A percentile compares a stretch with the other conserved stretches of the same genome.
These are phyloP conservation scores for Flaveria linearis DNA, from an alignment of 129 eudicot species.

Conservation along the genomic window DNA sequence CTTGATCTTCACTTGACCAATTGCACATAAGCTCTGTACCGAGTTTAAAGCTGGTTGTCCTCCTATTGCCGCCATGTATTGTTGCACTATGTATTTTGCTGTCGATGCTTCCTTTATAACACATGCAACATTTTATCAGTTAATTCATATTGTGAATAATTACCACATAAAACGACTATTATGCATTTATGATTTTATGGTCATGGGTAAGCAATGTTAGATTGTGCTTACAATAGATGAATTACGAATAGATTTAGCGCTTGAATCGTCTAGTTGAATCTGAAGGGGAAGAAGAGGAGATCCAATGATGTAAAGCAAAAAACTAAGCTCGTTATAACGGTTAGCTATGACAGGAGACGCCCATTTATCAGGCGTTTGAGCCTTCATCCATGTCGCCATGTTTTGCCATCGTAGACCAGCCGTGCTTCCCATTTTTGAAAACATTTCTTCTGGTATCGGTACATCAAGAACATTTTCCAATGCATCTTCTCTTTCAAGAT, in stretches of 20 bases:
- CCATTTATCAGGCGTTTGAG: constrained; percentile 76
- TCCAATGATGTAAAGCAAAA: constrained; percentile 72
- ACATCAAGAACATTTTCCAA: constrained; percentile 79
- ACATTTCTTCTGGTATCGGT: constrained; percentile 89
- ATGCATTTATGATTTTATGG: no score
- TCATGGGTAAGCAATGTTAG: neutral
- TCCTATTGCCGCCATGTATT: constrained; percentile 95
- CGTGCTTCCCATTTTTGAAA: constrained; percentile 62
- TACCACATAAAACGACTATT: neutral
- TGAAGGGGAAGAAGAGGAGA: constrained; percentile 91
- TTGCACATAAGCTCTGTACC: constrained; percentile 80
- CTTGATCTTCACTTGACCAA: constrained; percentile 75
- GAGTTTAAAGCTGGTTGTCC: constrained; percentile 75
- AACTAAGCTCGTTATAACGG: constrained; percentile 78
- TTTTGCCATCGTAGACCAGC: constrained; percentile 80
- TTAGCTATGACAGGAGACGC: constrained; percentile 65
- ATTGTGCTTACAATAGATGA: constrained; percentile 67
- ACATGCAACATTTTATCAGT: constrained; percentile 9
- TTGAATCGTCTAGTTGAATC: constrained; percentile 50
- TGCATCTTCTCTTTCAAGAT: constrained; percentile 72
- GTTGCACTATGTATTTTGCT: constrained; percentile 89
- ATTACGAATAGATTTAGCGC: constrained; percentile 58
- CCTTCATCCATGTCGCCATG: constrained; percentile 95
- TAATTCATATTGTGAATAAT: neutral
- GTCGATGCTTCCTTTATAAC: constrained; percentile 86